Evolutionary conservation across 2,329 filamentous ascomycete genomes (phyloP).

Genomic region (Monilinia fructicola): DNA sequence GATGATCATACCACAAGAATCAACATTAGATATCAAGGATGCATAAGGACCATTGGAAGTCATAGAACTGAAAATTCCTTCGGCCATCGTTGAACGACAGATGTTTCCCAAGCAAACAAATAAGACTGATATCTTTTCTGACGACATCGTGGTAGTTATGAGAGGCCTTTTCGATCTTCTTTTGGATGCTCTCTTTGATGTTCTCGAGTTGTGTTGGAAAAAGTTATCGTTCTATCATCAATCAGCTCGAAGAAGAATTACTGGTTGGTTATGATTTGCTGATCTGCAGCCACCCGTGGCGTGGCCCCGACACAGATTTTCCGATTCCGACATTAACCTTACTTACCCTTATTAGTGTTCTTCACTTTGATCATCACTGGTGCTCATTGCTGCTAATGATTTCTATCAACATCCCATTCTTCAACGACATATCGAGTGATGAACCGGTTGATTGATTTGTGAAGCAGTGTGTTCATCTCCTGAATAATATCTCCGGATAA

Average conservation of each 20-base stretch:
- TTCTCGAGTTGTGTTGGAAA: background rate
- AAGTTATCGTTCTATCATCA: background rate
- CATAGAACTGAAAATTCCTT: conserved; percentile 82
- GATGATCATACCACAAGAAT: conserved; percentile 72
- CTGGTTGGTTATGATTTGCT: conserved; percentile 1
- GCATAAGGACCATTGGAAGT: conserved; percentile 60
- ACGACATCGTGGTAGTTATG: conserved; percentile 1
- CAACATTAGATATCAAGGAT: conserved; percentile 64
- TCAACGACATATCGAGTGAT: background rate
- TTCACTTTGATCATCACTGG: too few species aligned
- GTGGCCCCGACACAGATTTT: background rate
- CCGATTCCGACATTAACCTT: conserved; percentile 9
- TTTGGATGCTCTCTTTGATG: background rate
- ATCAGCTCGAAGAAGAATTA: background rate
- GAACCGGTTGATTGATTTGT: background rate
- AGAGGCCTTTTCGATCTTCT: background rate
- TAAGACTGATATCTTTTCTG: conserved; percentile 65
- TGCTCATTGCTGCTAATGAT: background rate
- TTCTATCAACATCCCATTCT: background rate
- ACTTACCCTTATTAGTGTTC: background rate
- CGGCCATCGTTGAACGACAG: conserved; percentile 91
- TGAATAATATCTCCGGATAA: background rate
- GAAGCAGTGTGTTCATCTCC: background rate
- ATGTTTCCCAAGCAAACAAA: conserved; percentile 99
- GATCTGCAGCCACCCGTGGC: conserved; percentile 2